Evolutionary conservation across 495 filamentous ascomycete genomes (phyloP).

Genomic region (Neurospora sp.): DNA sequence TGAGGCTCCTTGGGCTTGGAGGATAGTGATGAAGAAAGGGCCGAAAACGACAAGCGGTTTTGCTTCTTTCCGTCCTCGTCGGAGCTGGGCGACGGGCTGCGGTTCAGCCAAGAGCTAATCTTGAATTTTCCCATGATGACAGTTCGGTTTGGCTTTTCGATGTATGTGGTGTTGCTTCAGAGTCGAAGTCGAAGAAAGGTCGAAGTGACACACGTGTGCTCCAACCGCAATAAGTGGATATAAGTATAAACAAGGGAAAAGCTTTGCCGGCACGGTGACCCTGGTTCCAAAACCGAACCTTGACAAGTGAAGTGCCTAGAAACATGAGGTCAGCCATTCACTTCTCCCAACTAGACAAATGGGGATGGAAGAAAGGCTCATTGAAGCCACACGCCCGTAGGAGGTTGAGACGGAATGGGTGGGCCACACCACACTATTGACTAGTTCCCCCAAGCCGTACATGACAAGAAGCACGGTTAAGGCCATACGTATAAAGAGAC

Average conservation of each 20-base stretch:
- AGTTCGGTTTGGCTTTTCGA: neutral
- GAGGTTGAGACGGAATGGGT: neutral
- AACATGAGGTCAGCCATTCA: neutral
- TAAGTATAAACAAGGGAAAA: neutral
- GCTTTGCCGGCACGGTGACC: neutral
- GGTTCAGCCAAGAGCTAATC: constrained; percentile 23
- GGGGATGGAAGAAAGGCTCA: neutral
- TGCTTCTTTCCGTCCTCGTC: constrained; percentile 22
- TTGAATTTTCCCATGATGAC: constrained; percentile 23
- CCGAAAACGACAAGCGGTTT: constrained; percentile 19
- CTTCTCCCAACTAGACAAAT: neutral
- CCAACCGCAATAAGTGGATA: neutral
- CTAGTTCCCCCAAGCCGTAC: neutral
- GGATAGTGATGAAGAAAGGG: constrained; percentile 8
- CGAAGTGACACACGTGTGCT: neutral
- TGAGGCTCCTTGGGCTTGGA: constrained; percentile 11
- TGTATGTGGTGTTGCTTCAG: neutral
- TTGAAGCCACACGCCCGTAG: neutral
- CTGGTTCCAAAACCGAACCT: neutral
- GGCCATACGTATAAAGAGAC: neutral
- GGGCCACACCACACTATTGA: neutral
- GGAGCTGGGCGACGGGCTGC: constrained; percentile 13
- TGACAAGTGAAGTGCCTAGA: neutral
- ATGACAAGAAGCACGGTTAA: neutral
- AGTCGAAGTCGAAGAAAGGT: neutral